Evolutionary conservation across 2,329 filamentous ascomycete species (phyloP).

Genomic region (Penicillium crustosum): DNA sequence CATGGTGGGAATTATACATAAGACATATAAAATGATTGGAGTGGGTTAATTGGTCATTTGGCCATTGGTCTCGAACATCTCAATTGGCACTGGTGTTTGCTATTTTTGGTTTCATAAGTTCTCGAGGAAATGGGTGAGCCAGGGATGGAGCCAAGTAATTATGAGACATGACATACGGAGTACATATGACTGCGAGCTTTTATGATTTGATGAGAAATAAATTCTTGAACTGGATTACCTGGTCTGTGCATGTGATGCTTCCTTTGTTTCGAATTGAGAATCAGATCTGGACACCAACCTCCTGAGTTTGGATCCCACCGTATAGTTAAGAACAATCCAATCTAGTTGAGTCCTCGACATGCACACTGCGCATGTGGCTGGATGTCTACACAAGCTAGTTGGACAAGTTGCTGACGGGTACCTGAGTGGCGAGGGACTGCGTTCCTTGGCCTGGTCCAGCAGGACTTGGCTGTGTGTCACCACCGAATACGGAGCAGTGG

Average conservation of each 20-base stretch:
- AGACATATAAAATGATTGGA: background rate
- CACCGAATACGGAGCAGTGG: background rate
- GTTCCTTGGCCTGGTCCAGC: background rate
- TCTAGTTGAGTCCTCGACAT: background rate
- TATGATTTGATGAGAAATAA: constrained; percentile 2
- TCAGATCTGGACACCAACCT: background rate
- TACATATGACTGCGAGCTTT: background rate
- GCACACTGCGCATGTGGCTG: background rate
- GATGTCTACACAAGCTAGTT: background rate
- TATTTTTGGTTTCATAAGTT: background rate
- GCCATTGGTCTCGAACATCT: background rate
- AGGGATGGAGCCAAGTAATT: background rate
- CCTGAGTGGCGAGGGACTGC: background rate
- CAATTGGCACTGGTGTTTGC: constrained; percentile 4
- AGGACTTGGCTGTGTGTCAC: constrained; percentile 6
- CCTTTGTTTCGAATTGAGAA: background rate
- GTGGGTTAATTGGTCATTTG: background rate
- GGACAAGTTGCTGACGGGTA: background rate
- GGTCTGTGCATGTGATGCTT: constrained; percentile 1
- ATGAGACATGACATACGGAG: constrained; percentile 4
- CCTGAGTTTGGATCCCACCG: background rate
- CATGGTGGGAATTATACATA: background rate
- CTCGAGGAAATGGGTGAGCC: background rate
- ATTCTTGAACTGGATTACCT: background rate
- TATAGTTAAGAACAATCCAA: background rate